Conservation (phyloP, 345 rosid species). For the Arabis alpina region DNA sequence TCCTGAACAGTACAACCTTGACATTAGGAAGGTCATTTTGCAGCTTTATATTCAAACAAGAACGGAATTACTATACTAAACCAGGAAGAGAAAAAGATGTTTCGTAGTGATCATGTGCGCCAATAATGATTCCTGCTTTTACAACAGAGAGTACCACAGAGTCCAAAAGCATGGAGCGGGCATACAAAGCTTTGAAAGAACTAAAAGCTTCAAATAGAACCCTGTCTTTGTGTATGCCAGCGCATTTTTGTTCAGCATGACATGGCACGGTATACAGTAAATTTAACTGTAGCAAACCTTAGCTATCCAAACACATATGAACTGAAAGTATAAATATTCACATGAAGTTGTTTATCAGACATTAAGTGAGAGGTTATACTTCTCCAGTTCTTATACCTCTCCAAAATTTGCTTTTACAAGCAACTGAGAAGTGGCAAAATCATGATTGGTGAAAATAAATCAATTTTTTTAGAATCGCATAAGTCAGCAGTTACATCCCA, state of each 20-base stretch:
- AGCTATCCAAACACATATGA: neutral
- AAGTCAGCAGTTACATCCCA: neutral
- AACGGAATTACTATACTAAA: constrained; percentile 5
- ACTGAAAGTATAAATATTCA: constrained; percentile 3
- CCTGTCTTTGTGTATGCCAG: neutral
- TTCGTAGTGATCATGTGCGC: constrained; percentile 8
- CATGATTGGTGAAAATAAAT: constrained; percentile 3
- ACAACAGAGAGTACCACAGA: constrained; percentile 8
- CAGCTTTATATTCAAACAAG: constrained; percentile 17
- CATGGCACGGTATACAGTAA: neutral
- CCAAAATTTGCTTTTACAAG: constrained; percentile 11
- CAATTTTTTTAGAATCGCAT: neutral
- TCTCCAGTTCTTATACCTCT: constrained; percentile 2
- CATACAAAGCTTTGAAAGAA: constrained; percentile 5
- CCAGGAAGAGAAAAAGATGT: neutral
- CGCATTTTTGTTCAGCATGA: neutral
- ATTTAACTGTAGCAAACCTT: neutral
- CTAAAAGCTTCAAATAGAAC: constrained; percentile 6
- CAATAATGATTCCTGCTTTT: neutral
- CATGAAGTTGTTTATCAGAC: neutral
- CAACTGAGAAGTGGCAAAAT: neutral
- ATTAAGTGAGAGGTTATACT: neutral
- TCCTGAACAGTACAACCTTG: constrained; percentile 57
- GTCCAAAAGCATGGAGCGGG: constrained; percentile 5
- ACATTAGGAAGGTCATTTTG: constrained; percentile 16